Base-by-base conservation (phyloP, 1,284 basidiomycete species). In the Phellinidium pouzarii region DNA sequence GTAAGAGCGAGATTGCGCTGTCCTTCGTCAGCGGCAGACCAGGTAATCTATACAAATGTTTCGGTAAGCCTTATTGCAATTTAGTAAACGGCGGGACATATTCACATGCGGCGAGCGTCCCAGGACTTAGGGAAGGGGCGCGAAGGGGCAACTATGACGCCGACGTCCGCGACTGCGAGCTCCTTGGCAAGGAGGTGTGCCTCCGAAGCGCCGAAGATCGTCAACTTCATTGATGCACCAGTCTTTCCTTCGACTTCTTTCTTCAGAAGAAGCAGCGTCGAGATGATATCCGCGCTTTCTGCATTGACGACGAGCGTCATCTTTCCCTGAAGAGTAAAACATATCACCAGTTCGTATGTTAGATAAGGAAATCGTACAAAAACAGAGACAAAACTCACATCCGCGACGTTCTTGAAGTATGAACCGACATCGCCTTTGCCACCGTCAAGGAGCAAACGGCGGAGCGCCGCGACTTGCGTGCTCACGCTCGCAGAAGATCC, bases 141-240 rank as follows among this genome's bases (percentile, higher is more conserved):
- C 1, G 79, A 65, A 2, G 76, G 78, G 0, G 73, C 66, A 20
- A 94, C 68, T 41, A 96, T 77, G 22, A 95, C 83, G 14, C 88
- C 87, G 9, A 94, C 77, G 27, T 79, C 68, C 1, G 84, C 83
- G 44, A 75, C 69, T 0, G 80, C 85, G 12, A 96, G 70, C 59
- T 93, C 82, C 44, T 80, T 71, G 1, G 91, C 90, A 27, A 94
- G 65, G 4, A 88, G 67, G 64, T 90, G 77, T 0, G 88, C 81
- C 65, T 95, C 92, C 0, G 79, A 66, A 0, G 74, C 91, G 6
- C 90, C 87, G 1, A 79, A 69, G 48, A 87, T 76, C 2, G 80
- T 84, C 62, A 88, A 62, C 53, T 71, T 75, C 19, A 87, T 66
- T 1, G 58, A 53, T 2, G 61, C 62, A 4, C 73, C 64, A 1